Evolutionary conservation across 257 asterid species (phyloP), one percentile per base, ranked within the genome.

Genomic region (Knoxia roxburghii): DNA sequence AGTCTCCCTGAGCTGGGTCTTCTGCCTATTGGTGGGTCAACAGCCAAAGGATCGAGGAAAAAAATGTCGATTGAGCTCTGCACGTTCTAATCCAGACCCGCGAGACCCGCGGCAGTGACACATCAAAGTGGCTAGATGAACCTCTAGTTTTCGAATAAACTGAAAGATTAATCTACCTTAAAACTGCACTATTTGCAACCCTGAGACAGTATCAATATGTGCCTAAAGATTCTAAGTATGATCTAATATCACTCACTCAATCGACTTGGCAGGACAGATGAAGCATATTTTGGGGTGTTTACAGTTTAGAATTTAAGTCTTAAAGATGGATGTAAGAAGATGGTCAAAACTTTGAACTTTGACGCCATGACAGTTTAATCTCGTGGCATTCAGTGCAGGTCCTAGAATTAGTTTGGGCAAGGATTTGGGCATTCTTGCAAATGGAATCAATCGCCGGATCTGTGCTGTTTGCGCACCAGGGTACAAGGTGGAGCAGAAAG

Each of bases 1-100:
- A 0, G 89, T 84, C 13, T 89, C 94, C 0, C 75, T 86, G 60
- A 86, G 90, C 66, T 86, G 94, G 94, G 84, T 86, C 70, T 86
- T 86, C 69, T 86, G 89, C 89, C 64, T 82, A 29, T n/a, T n/a
- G n/a, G 77, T 81, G 3, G 70, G 56, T 17, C 68, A 70, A 1
- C 81, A 74, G n/a, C 62, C 86, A 87, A 1, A 17, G 70, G 2
- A 87, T 85, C 4, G 91, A 87, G 11, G 87, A 87, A 41, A 85
- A n/a, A 83, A 66, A 83, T 87, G 62, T 64, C 80, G 0, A 3
- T 35, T 0, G 90, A 85, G 48, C 20, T 85, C 0, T 80, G 83
- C 63, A 61, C 66, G 39, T 78, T 12, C 37, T 85, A 24, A 48
- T n/a, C n/a, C n/a, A n/a, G n/a, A n/a, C n/a, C n/a, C 30, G 29